Percentiles rank a stretch among this genome's conserved stretches.
Evolutionary conservation across 768 basidiomycete species (phyloP).

Genomic region (Amanita pseudoporphyria): DNA sequence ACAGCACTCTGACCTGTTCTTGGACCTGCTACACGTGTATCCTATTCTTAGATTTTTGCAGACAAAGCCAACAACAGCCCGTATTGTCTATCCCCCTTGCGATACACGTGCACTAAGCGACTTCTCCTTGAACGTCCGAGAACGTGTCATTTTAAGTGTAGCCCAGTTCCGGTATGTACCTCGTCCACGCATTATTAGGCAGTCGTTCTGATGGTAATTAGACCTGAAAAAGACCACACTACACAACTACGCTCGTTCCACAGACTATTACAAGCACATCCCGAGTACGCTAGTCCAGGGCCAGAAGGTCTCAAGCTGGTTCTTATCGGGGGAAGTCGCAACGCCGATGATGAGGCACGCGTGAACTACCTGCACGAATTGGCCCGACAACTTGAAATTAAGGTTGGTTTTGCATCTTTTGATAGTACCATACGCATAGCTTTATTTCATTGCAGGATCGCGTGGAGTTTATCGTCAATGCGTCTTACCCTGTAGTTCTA

Average conservation of each 20-base stretch:
- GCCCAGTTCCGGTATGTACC: slow-evolving; percentile 81
- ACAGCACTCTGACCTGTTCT: slow-evolving; percentile 36
- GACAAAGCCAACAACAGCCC: slow-evolving; percentile 19
- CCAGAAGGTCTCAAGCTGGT: slow-evolving; percentile 45
- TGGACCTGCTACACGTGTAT: slow-evolving; percentile 36
- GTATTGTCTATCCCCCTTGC: slow-evolving; percentile 86
- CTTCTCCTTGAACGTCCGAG: slow-evolving; percentile 44
- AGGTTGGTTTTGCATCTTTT: slow-evolving; percentile 32
- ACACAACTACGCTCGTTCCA: slow-evolving; percentile 68
- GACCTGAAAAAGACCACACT: slow-evolving; percentile 92
- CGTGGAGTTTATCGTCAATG: slow-evolving; percentile 78
- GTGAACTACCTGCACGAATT: slow-evolving; percentile 51
- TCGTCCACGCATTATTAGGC: neutral
- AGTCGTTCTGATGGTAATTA: slow-evolving; percentile 17
- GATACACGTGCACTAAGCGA: slow-evolving; percentile 65
- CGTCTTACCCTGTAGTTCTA: slow-evolving; percentile 63
- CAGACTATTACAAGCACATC: slow-evolving; percentile 44
- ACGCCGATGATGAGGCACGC: slow-evolving; percentile 61
- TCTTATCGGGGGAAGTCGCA: slow-evolving; percentile 80
- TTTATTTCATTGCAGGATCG: slow-evolving; percentile 36
- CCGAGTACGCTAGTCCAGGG: slow-evolving; percentile 37
- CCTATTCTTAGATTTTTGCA: slow-evolving; percentile 31
- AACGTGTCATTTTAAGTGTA: slow-evolving; percentile 69
- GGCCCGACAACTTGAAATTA: slow-evolving; percentile 52
- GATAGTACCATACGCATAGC: neutral